Evolutionary conservation across 306 rosid genomes (phyloP).

Genomic region (Corylus avellana): DNA sequence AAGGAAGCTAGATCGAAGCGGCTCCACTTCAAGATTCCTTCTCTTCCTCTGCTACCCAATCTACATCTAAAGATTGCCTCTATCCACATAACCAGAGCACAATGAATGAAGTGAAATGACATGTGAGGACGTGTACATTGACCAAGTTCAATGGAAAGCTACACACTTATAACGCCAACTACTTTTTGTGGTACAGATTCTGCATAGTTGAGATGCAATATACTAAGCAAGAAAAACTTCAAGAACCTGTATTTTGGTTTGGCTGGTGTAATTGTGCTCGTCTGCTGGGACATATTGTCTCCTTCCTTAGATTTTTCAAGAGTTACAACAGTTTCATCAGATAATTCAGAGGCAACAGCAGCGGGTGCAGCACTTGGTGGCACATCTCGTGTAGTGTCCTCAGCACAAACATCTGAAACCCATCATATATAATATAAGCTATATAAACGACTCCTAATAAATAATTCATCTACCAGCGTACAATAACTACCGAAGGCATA

Average conservation of each 20-base stretch:
- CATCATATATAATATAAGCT: neutral
- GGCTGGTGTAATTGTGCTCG: conserved; percentile 13
- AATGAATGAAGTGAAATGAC: neutral
- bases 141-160: neutral
- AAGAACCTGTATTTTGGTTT: conserved; percentile 60
- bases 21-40: neutral
- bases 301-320: conserved; percentile 33
- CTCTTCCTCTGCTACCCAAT: neutral
- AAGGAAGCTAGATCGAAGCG: neutral
- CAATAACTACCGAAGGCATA: neutral
- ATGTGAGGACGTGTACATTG: neutral
- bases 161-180: neutral
- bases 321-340: conserved; percentile 18
- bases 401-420: conserved; percentile 29
- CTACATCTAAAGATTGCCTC: neutral
- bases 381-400: conserved; percentile 34
- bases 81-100: neutral
- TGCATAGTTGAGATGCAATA: conserved; percentile 3
- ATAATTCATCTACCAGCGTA: neutral
- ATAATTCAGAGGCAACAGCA: conserved; percentile 15
- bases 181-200: neutral
- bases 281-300: conserved; percentile 14
- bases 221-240: neutral
- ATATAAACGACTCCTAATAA: neutral
- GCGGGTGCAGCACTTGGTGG: conserved; percentile 12